phyloP scores from a whole-genome alignment of 192 early-diverging fungal species.

The Backusella australiensis region DNA sequence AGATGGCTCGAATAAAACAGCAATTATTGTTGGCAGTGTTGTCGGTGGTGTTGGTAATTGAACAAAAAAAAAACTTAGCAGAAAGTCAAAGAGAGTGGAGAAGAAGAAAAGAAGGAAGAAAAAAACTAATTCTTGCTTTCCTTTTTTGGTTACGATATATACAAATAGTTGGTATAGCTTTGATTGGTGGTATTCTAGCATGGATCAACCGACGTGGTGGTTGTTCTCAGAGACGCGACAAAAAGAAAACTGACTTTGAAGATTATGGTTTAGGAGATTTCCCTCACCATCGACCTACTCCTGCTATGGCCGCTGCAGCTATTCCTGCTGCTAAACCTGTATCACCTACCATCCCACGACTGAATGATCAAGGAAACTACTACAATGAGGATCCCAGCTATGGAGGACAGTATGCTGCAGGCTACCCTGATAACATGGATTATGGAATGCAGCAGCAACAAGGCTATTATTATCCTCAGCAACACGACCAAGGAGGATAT shows the following conservation, averaged over 20 bases:
- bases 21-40: constrained; percentile 13
- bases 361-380: constrained; percentile 13
- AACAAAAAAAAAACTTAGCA: background rate
- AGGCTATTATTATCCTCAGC: constrained; percentile 20
- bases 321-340: background rate
- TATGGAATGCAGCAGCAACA: constrained; percentile 15
- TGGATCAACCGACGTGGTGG: constrained; percentile 34
- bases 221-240: constrained; percentile 24
- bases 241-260: constrained; percentile 25
- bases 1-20: background rate
- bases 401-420: background rate
- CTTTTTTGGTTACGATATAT: background rate
- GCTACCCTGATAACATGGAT: constrained; percentile 7
- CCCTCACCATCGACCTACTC: constrained; percentile 18
- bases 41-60: constrained; percentile 21
- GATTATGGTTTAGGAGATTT: constrained; percentile 27
- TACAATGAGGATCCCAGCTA: constrained; percentile 5
- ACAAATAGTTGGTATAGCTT: constrained; percentile 28
- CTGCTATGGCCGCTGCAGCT: background rate
- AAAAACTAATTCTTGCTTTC: background rate
- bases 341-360: background rate
- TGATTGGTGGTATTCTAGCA: constrained; percentile 34
- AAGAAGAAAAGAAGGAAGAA: background rate
- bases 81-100: background rate
- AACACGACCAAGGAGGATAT: background rate